These are phyloP conservation scores for Stenocarpella maydis DNA, from an alignment of 2,329 filamentous ascomycete species.

Conservation along the genomic window DNA sequence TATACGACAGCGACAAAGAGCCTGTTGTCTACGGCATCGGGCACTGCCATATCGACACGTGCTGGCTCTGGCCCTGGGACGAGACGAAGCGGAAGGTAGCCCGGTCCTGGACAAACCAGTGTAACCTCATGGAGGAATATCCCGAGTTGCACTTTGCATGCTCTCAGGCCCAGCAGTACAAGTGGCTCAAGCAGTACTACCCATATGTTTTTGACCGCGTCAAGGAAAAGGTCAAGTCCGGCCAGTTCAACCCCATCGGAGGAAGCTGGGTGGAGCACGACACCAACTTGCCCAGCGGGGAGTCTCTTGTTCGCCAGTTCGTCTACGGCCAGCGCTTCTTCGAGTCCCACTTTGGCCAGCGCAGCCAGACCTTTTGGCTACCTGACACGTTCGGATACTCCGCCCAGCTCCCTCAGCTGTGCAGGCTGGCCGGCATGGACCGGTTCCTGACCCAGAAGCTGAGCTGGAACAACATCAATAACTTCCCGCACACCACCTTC, in stretches of 20 bases:
- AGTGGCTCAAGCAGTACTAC: slow-evolving; percentile 93
- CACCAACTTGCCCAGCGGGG: slow-evolving; percentile 95
- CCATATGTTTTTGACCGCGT: slow-evolving; percentile 90
- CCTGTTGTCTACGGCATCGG: slow-evolving; percentile 89
- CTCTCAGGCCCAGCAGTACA: slow-evolving; percentile 96
- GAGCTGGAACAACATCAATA: slow-evolving; percentile 99
- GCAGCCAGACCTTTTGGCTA: slow-evolving; percentile 94
- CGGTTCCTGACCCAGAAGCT: slow-evolving; percentile 98
- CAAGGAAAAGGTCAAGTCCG: slow-evolving; percentile 88
- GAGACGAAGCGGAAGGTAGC: slow-evolving; percentile 98
- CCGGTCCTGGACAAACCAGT: slow-evolving; percentile 96
- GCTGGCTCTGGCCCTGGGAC: slow-evolving; percentile 98
- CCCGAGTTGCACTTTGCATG: slow-evolving; percentile 92
- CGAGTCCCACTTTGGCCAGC: slow-evolving; percentile 87
- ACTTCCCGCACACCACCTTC: slow-evolving; percentile 97
- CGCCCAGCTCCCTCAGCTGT: slow-evolving; percentile 91
- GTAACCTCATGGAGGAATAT: slow-evolving; percentile 92
- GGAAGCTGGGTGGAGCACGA: slow-evolving; percentile 99
- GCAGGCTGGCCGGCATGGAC: slow-evolving; percentile 92
- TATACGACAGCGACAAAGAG: slow-evolving; percentile 79
- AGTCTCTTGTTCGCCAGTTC: slow-evolving; percentile 93
- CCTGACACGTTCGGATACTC: slow-evolving; percentile 99
- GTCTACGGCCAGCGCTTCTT: slow-evolving; percentile 96
- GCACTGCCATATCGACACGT: slow-evolving; percentile 97
- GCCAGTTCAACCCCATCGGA: slow-evolving; percentile 92